Percentiles rank a stretch among this genome's conserved stretches.
These are phyloP conservation scores for Talaromyces piceae DNA, from an alignment of 2,329 filamentous ascomycete genomes.

Conservation along the genomic window DNA sequence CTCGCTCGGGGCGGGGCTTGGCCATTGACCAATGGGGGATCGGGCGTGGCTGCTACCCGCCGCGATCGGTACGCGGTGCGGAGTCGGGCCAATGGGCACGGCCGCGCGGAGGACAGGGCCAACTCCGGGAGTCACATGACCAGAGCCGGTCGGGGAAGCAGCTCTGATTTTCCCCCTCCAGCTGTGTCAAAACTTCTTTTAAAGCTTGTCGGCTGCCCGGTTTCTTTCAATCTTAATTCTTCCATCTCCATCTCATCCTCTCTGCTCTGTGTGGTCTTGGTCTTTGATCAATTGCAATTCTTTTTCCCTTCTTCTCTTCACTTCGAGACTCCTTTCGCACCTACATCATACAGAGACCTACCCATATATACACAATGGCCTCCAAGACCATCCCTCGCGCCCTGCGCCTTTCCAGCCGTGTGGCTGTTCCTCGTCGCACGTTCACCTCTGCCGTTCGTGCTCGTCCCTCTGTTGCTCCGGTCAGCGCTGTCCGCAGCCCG, in stretches of 20 bases:
- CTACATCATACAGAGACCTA: too few species aligned
- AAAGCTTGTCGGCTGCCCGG: slow-evolving; percentile 14
- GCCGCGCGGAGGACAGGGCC: slow-evolving; percentile 18
- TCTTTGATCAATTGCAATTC: slow-evolving; percentile 1
- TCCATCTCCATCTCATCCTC: slow-evolving; percentile 9
- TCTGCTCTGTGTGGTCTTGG: not conserved
- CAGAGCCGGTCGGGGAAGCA: slow-evolving; percentile 1
- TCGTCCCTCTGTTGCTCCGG: slow-evolving; percentile 45
- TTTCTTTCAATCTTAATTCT: slow-evolving; percentile 11
- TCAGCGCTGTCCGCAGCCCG: slow-evolving; percentile 35
- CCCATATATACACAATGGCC: slow-evolving; percentile 34
- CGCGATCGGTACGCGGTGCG: not conserved
- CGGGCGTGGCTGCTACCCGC: slow-evolving; percentile 17
- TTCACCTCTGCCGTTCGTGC: slow-evolving; percentile 49
- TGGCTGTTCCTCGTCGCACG: slow-evolving; percentile 49
- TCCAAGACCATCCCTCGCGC: slow-evolving; percentile 47
- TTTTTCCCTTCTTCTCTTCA: slow-evolving; percentile 5
- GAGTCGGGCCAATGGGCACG: not conserved
- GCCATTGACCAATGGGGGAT: not conserved
- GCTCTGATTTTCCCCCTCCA: slow-evolving; percentile 14
- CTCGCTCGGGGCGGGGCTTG: not conserved
- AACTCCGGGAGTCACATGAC: slow-evolving; percentile 21
- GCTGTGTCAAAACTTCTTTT: slow-evolving; percentile 10
- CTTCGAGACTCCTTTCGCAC: too few species aligned
- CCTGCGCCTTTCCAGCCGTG: slow-evolving; percentile 43